Evolutionary conservation across 176 grass and related monocot genomes (phyloP).

Genomic region (Phoenix roebelenii): DNA sequence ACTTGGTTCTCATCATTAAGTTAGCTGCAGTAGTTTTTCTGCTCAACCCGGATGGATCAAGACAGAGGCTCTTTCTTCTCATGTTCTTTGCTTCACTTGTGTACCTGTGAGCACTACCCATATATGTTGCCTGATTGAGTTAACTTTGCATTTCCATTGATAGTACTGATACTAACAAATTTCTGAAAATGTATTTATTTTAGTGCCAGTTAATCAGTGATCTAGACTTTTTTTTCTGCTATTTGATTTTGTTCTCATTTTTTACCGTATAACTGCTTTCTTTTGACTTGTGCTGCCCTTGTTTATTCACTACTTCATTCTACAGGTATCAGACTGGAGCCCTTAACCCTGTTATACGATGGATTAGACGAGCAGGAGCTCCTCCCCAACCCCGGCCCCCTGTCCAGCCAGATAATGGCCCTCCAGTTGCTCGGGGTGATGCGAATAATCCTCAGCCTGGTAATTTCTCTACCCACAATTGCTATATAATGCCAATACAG

Average conservation of each 20-base stretch:
- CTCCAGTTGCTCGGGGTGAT: slow-evolving; percentile 33
- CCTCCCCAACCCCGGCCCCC: slow-evolving; percentile 46
- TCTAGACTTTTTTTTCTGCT: neutral
- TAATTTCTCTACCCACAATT: neutral
- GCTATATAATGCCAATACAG: neutral
- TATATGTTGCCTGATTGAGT: neutral
- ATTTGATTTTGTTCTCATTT: neutral
- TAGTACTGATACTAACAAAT: neutral
- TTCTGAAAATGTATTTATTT: neutral
- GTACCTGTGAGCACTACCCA: slow-evolving; percentile 56
- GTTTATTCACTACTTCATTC: slow-evolving; percentile 19
- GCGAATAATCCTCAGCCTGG: slow-evolving; percentile 42
- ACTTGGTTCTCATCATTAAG: slow-evolving; percentile 76
- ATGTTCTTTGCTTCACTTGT: slow-evolving; percentile 65
- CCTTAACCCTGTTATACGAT: slow-evolving; percentile 64
- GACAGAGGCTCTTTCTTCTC: slow-evolving; percentile 73
- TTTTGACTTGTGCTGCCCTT: no score
- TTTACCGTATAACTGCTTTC: neutral
- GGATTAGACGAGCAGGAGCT: slow-evolving; percentile 54
- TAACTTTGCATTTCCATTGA: neutral
- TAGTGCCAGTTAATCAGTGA: neutral
- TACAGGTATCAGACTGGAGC: slow-evolving; percentile 78
- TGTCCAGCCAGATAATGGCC: slow-evolving; percentile 35
- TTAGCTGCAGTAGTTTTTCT: slow-evolving; percentile 84
- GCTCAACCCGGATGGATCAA: slow-evolving; percentile 80